Evolutionary conservation across 2,329 filamentous ascomycete genomes (phyloP), one percentile per base, ranked within the genome.

Genomic region (Colletotrichum gloeosporioides): DNA sequence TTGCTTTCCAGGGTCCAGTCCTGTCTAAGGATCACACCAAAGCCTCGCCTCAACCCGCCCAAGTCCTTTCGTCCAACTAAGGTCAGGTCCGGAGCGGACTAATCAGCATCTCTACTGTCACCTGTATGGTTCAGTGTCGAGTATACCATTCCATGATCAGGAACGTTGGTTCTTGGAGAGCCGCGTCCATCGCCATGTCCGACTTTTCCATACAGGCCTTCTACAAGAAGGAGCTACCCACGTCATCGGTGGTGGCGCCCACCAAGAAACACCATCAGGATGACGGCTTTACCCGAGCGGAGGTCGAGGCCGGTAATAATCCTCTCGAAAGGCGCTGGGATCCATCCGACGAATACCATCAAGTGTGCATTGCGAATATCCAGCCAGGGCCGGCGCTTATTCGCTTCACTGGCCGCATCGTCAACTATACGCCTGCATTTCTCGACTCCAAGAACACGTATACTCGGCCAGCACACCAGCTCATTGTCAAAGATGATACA

Each of bases 401-500:
- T 34, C 85, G 85, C 4, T 89, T 93, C 73, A 86, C 85, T 44
- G 91, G 91, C 2, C 85, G 91, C 32, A 81, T 93, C 15, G 89
- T 90, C 13, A 92, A 92, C 80, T 87, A 91, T 77, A 88, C 83
- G 64, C 84, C 89, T 34, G 82, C 86, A 8, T 79, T 81, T 13
- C 85, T 77, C 85, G 83, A 53, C 85, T 87, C 44, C 82, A 73
- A 59, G 27, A 72, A 71, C 13, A 53, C 39, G 0, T 90, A 3
- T 86, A 87, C 4, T 74, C 77, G 77, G 89, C 89, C 16, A 5
- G 90, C 87, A 79, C 83, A 91, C 72, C 89, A 88, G 70, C 80
- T 93, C 10, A 86, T 90, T 36, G 80, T 93, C n/a, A 89, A 88
- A 65, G 91, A 93, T 80, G 86, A 90, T 59, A 88, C 86, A 1